phyloP scores from a whole-genome alignment of 306 rosid genomes.

The Glycyrrhiza uralensis region DNA sequence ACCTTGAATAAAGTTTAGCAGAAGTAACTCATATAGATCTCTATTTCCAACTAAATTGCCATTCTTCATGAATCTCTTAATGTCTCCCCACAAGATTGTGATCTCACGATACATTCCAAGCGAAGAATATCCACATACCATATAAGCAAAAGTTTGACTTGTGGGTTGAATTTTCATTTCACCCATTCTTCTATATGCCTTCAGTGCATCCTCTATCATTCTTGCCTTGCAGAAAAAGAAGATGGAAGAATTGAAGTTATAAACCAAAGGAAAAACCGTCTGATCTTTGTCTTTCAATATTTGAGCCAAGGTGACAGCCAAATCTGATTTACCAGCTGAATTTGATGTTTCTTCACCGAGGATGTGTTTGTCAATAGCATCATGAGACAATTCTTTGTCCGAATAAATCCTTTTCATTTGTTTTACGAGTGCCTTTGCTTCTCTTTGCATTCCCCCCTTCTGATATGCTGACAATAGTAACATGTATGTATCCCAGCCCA shows the following conservation, averaged over 20 bases:
- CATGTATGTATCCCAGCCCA: slow-evolving; percentile 35
- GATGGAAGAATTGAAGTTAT: slow-evolving; percentile 66
- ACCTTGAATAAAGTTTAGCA: slow-evolving; percentile 66
- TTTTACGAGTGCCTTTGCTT: slow-evolving; percentile 65
- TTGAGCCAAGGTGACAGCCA: slow-evolving; percentile 48
- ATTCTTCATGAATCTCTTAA: slow-evolving; percentile 62
- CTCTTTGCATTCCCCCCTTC: slow-evolving; percentile 53
- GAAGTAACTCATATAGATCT: slow-evolving; percentile 68
- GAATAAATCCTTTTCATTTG: slow-evolving; percentile 53
- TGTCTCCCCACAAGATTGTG: slow-evolving; percentile 83
- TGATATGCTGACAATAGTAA: slow-evolving; percentile 61
- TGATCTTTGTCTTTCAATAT: slow-evolving; percentile 40
- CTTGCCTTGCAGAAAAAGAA: slow-evolving; percentile 80
- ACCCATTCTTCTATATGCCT: slow-evolving; percentile 70
- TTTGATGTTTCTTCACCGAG: slow-evolving; percentile 9
- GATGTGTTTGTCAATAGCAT: slow-evolving; percentile 30
- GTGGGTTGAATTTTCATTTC: slow-evolving; percentile 56
- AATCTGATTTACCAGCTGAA: slow-evolving; percentile 27
- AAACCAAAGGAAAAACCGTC: slow-evolving; percentile 32
- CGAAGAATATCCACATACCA: slow-evolving; percentile 58
- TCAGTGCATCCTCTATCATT: slow-evolving; percentile 72
- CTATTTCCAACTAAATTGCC: slow-evolving; percentile 37
- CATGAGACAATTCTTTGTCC: slow-evolving; percentile 28
- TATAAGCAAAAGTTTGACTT: slow-evolving; percentile 48
- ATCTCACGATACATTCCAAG: slow-evolving; percentile 69